Evolutionary conservation across 345 rosid species (phyloP).

Genomic region (Pseudoturritis turrita): DNA sequence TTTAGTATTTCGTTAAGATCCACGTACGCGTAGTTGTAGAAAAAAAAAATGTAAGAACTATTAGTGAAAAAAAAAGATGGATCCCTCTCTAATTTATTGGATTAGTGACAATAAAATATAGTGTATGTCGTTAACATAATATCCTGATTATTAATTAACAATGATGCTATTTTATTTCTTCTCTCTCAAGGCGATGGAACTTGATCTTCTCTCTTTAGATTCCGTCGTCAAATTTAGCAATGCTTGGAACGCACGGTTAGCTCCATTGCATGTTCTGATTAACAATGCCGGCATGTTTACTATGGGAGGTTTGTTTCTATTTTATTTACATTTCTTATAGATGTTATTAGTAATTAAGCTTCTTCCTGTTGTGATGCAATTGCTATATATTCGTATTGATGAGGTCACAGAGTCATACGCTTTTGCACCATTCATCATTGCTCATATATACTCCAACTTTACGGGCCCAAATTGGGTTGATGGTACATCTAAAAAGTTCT

Average conservation of each 20-base stretch:
- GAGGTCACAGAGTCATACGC: not conserved
- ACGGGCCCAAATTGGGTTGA: not conserved
- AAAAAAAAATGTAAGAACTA: not conserved
- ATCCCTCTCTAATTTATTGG: not conserved
- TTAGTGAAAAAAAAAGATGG: not conserved
- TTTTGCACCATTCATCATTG: not conserved
- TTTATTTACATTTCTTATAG: not conserved
- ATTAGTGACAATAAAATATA: not conserved
- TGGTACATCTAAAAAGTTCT: not conserved
- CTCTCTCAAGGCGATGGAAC: slow-evolving; percentile 66
- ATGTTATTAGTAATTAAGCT: not conserved
- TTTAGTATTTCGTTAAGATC: not conserved
- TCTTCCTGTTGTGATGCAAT: not conserved
- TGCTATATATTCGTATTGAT: not conserved
- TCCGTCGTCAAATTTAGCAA: slow-evolving; percentile 68
- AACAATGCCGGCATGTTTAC: slow-evolving; percentile 91
- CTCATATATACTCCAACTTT: not conserved
- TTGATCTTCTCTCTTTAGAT: slow-evolving; percentile 87
- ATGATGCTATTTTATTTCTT: not conserved
- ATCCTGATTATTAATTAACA: not conserved
- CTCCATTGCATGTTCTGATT: slow-evolving; percentile 74
- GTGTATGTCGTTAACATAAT: not conserved
- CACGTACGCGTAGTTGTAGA: not conserved
- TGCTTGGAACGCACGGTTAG: slow-evolving; percentile 61
- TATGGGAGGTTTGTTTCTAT: slow-evolving; percentile 60